Conservation (phyloP, 177 flowering plant species). For the Telopea speciosissima region DNA sequence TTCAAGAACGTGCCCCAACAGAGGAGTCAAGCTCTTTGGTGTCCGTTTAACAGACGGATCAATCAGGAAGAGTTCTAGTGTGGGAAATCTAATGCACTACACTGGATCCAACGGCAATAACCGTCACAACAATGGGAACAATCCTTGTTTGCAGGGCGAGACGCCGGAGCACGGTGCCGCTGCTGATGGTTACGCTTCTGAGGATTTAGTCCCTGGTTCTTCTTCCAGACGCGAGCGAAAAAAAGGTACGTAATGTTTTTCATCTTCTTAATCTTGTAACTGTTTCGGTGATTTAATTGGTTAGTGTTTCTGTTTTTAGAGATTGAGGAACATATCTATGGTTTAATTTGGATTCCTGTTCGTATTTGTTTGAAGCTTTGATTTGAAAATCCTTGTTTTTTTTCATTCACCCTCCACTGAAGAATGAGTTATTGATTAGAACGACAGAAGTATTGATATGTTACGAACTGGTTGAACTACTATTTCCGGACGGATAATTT, state of each 20-base stretch:
- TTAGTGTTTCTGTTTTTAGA: background rate
- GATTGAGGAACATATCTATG: background rate
- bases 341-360: background rate
- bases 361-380: background rate
- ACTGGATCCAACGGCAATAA: constrained; percentile 27
- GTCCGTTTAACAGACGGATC: constrained; percentile 82
- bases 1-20: constrained; percentile 83
- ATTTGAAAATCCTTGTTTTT: background rate
- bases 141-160: constrained; percentile 50
- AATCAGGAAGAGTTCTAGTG: constrained; percentile 88
- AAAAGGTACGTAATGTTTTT: constrained; percentile 49
- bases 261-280: background rate
- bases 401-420: background rate
- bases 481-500: background rate
- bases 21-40: constrained; percentile 89
- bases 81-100: constrained; percentile 79
- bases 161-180: constrained; percentile 48
- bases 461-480: background rate
- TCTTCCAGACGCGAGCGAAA: constrained; percentile 71
- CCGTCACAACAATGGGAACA: constrained; percentile 15
- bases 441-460: background rate
- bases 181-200: constrained; percentile 79
- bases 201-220: constrained; percentile 77
- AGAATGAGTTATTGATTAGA: background rate
- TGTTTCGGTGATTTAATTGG: background rate